Evolutionary conservation across 1,284 basidiomycete genomes (phyloP).

Genomic region (Melampsora americana): DNA sequence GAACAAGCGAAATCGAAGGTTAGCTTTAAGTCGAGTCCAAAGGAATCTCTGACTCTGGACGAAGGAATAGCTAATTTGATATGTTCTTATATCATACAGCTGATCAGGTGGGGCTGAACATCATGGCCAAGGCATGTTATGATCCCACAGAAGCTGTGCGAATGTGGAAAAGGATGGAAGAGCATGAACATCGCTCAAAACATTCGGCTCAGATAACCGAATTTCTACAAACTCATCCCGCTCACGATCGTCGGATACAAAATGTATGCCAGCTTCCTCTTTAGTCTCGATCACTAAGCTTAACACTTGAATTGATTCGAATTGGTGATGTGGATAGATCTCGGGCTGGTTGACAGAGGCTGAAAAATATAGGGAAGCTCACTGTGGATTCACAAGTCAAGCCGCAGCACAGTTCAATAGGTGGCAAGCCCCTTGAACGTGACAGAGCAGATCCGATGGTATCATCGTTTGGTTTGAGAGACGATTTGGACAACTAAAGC

Average conservation of each 20-base stretch:
- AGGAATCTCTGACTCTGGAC: slow-evolving; percentile 24
- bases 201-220: slow-evolving; percentile 48
- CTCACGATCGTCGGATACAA: slow-evolving; percentile 30
- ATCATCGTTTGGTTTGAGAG: too few species aligned
- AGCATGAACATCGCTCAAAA: slow-evolving; percentile 44
- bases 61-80: background rate
- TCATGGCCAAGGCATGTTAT: slow-evolving; percentile 53
- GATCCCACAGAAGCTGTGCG: slow-evolving; percentile 37
- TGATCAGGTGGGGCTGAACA: slow-evolving; percentile 46
- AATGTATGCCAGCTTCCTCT: slow-evolving; percentile 10
- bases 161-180: slow-evolving; percentile 42
- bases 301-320: too few species aligned
- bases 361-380: slow-evolving; percentile 17
- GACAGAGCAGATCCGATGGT: too few species aligned
- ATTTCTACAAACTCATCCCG: slow-evolving; percentile 44
- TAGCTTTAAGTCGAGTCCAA: slow-evolving; percentile 1
- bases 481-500: too few species aligned
- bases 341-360: slow-evolving; percentile 37
- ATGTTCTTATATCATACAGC: slow-evolving; percentile 15
- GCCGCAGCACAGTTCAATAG: slow-evolving; percentile 9
- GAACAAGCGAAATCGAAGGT: slow-evolving; percentile 51
- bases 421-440: slow-evolving; percentile 11
- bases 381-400: slow-evolving; percentile 30
- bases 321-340: slow-evolving; percentile 16
- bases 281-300: background rate